Evolutionary conservation across 1,284 basidiomycete species (phyloP), one percentile per base, ranked within the genome.

Genomic region (Cryptococcus deneoformans): DNA sequence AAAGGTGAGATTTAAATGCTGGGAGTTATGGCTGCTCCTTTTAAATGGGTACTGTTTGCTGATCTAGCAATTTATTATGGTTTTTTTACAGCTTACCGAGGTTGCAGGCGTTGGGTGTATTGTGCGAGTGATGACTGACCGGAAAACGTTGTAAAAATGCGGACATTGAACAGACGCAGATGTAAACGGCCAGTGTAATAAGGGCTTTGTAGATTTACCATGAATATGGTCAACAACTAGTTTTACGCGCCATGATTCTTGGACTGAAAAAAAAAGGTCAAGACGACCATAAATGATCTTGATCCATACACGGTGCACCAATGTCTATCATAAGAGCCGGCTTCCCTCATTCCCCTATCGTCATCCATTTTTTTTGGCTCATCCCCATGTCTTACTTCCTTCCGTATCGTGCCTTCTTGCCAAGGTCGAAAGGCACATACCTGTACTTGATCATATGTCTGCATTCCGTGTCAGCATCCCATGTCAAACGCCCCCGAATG

Each of bases 361-460:
- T 29, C 29, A 29, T 29, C 29, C 29, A 29, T 29, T 29, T 29
- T 29, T 29, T 29, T 29, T 29, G 3, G 5, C 29, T 29, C 29
- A 29, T 29, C 29, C 29, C 5, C 29, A 29, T 29, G 5, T 12
- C 40, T 48, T 68, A 75, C 68, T 77, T 78, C 65, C 66, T 67
- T 34, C 68, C 66, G 52, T 75, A 76, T 46, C 74, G 67, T 45
- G 67, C 63, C 72, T 76, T 77, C 60, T 72, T 71, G 52, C 75
- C 75, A 24, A 76, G 62, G 60, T 75, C 77, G 56, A 74, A 76
- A 11, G 72, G 71, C 36, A 77, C 71, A 77, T 92, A 95, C 76
- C 90, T 92, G 82, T 98, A 97, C 79, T 95, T 95, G 82, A 96
- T 90, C 95, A 98, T 98, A 79, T 98, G 95, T 71, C 92, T 94